These are phyloP conservation scores for Cyclostephanos invisitatus DNA, from an alignment of 108 stramenopile genomes.

Conservation along the genomic window DNA sequence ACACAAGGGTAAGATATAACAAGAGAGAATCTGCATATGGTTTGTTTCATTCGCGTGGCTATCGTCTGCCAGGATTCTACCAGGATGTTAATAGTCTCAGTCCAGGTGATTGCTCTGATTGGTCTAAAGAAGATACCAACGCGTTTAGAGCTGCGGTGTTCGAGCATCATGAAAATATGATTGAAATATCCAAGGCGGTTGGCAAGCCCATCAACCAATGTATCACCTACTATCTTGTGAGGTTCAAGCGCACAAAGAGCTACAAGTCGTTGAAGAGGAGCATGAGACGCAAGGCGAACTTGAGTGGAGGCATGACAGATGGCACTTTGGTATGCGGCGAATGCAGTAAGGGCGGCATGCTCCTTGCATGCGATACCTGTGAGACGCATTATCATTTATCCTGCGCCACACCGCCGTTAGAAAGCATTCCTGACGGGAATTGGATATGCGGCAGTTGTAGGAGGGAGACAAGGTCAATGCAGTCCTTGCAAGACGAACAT, in stretches of 20 bases:
- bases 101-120: slow-evolving; percentile 57
- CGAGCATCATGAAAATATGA: slow-evolving; percentile 62
- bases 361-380: slow-evolving; percentile 85
- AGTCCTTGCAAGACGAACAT: slow-evolving; percentile 2
- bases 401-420: slow-evolving; percentile 62
- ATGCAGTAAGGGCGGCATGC: slow-evolving; percentile 77
- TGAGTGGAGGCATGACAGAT: slow-evolving; percentile 16
- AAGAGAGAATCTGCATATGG: slow-evolving; percentile 61
- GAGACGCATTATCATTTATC: slow-evolving; percentile 76
- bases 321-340: slow-evolving; percentile 60
- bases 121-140: slow-evolving; percentile 67
- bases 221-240: slow-evolving; percentile 65
- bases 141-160: slow-evolving; percentile 60
- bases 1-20: slow-evolving; percentile 50
- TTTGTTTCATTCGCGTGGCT: slow-evolving; percentile 51
- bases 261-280: slow-evolving; percentile 67
- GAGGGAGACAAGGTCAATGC: slow-evolving; percentile 5
- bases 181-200: slow-evolving; percentile 48
- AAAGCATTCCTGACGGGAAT: slow-evolving; percentile 65
- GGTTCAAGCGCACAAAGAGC: slow-evolving; percentile 68
- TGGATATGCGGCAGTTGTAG: slow-evolving; percentile 77
- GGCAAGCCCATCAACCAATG: slow-evolving; percentile 53
- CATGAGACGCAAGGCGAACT: slow-evolving; percentile 28
- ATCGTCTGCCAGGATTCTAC: slow-evolving; percentile 35
- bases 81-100: slow-evolving; percentile 40